Base-by-base conservation (phyloP, 768 basidiomycete species). In the Steccherinum ochraceum region DNA sequence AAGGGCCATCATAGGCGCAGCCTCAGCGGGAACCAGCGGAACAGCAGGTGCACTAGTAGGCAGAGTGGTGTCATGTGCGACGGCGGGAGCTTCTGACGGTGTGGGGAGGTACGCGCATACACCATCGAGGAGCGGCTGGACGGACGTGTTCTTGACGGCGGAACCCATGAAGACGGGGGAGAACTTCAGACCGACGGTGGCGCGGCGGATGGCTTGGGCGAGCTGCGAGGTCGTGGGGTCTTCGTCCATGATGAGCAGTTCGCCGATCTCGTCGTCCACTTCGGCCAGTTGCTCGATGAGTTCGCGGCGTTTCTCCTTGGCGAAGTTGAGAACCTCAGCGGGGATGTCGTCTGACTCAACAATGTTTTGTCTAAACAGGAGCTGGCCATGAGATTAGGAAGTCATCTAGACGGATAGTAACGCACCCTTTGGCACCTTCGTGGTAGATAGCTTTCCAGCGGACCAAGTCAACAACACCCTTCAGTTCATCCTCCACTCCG, bases 151-250 rank as follows among this genome's bases (percentile, higher is more conserved):
- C 75, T 96, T 97, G 62, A 98, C 86, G 0, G 96, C 96, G 4
- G 93, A 95, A 39, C 96, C 96, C 53, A 97, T 73, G 72, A 97
- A 96, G 48, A 99, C 96, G 1, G 96, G 96, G 0, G 92, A 89
- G 71, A 99, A 98, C 56, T 88, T 92, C 61, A 93, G 83, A 11
- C 76, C 70, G 59, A 92, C 78, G 1, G 96, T 98, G 2, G 92
- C 79, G 27, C 96, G 89, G 18, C 93, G 84, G 58, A 99, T 86
- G 16, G 94, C 95, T 24, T 74, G 76, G 3, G 82, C 82, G 39
- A 99, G 81, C 65, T 94, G 88, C 24, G 67, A 65, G 50, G 81
- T 78, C 49, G 74, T 79, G 18, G 93, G 91, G 2, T 74, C 74
- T 56, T 86, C 79, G 64, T 99, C 96, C 63, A 81, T 85, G 27